These are phyloP conservation scores for Dactylellina cionopaga DNA, from an alignment of 2,329 filamentous ascomycete genomes.

Conservation along the genomic window DNA sequence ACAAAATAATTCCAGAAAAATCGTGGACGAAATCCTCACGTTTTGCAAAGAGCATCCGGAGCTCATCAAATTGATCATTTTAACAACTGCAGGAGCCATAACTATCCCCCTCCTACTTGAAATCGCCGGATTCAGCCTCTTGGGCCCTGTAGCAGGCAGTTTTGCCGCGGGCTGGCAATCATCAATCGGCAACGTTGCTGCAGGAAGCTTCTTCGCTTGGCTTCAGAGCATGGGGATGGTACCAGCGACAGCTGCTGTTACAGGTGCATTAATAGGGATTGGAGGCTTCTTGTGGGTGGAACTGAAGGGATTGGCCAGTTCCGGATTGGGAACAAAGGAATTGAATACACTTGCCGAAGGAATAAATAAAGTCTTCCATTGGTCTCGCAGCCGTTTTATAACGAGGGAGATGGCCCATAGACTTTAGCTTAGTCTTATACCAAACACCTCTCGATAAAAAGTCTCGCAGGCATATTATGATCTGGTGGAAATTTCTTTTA, in stretches of 20 bases:
- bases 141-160: constrained; percentile 19
- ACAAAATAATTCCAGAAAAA: not conserved
- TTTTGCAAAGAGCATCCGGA: constrained; percentile 11
- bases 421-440: too few relatives aligned
- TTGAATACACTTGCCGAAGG: too few relatives aligned
- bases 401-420: too few relatives aligned
- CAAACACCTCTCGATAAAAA: too few relatives aligned
- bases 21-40: constrained; percentile 8
- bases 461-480: too few relatives aligned
- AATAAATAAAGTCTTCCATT: too few relatives aligned
- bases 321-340: too few relatives aligned
- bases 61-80: constrained; percentile 22
- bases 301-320: too few relatives aligned
- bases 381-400: too few relatives aligned
- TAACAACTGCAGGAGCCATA: constrained; percentile 1
- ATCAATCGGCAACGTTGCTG: constrained; percentile 25
- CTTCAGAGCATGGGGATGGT: constrained; percentile 22
- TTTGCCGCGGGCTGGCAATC: constrained; percentile 29
- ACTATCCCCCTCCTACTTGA: constrained; percentile 32
- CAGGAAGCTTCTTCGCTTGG: constrained; percentile 44
- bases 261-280: constrained; percentile 20
- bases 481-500: too few relatives aligned
- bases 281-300: constrained; percentile 32
- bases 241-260: constrained; percentile 9
- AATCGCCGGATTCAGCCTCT: constrained; percentile 28